Evolutionary conservation across 352 stramenopile genomes (phyloP), one percentile per base, ranked within the genome.

Genomic region (Globisporangium paroecandrum): DNA sequence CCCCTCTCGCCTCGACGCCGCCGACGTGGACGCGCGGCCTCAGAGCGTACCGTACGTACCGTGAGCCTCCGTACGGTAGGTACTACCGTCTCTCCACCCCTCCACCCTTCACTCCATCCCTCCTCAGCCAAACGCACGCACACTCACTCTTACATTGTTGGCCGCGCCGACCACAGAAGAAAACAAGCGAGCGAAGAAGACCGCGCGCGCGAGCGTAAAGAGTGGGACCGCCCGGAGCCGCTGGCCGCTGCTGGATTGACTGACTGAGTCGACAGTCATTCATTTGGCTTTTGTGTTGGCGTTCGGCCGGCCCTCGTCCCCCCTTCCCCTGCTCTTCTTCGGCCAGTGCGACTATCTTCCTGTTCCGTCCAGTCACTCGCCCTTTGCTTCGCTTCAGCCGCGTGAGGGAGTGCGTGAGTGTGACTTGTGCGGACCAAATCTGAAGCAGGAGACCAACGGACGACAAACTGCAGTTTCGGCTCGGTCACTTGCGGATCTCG

Each of bases 171-270:
- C 18, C 43, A 51, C n/a, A 51, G 43, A 22, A 36, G 57, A 51
- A 53, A 36, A 46, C 38, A 62, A 32, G 18, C 3, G 29, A 32
- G 29, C 29, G 29, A 66, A 66, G 51, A 58, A 59, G 51, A 22
- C 60, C 34, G 36, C 58, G 58, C 8, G 41, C n/a, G 41, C 24
- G 51, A 47, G 60, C 36, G 32, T 54, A 29, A n/a, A 59, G 62
- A 66, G 62, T 66, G 62, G 62, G 62, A 66, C 51, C 29, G 29
- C 29, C 29, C 29, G 55, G 27, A 60, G 55, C 53, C 13, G 53
- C 54, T 59, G 58, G n/a, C 34, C 34, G 38, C 57, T 62, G n/a
- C 29, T 64, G 29, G 58, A 64, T 54, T 54, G 58, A 64, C 24
- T 53, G 34, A 38, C 36, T 36, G 36, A 58, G 24, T 34, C 12